Percentiles rank a stretch among this genome's conserved stretches.
These are phyloP conservation scores for Suillus subalutaceus DNA, from an alignment of 768 basidiomycete species.

Conservation along the genomic window DNA sequence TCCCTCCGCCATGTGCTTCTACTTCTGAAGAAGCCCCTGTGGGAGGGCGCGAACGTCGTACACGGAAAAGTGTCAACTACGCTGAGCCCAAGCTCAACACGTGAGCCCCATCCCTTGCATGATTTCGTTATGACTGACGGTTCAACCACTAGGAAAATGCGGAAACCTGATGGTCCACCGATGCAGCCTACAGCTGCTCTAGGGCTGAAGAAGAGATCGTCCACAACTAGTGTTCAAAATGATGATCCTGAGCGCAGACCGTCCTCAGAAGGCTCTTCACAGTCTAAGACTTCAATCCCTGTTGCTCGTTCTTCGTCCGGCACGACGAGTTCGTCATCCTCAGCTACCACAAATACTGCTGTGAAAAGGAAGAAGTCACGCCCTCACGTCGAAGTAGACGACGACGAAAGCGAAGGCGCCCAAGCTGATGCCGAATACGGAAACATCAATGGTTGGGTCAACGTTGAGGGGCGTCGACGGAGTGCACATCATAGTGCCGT, in stretches of 20 bases:
- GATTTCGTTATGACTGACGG: constrained; percentile 14
- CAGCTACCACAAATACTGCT: constrained; percentile 26
- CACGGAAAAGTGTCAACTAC: constrained; percentile 83
- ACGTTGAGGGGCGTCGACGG: constrained; percentile 59
- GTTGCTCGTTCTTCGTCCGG: constrained; percentile 40
- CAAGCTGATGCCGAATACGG: constrained; percentile 72
- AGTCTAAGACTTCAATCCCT: constrained; percentile 39
- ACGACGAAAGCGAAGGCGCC: constrained; percentile 69
- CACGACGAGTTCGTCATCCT: constrained; percentile 36
- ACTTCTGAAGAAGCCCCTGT: constrained; percentile 33
- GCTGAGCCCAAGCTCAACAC: constrained; percentile 88
- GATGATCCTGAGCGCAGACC: constrained; percentile 44
- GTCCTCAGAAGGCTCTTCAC: constrained; percentile 38
- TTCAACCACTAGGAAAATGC: constrained; percentile 70
- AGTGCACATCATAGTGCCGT: constrained; percentile 34
- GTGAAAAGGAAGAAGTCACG: constrained; percentile 59
- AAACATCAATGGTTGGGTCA: constrained; percentile 47
- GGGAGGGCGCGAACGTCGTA: constrained; percentile 51
- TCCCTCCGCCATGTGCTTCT: constrained; percentile 38
- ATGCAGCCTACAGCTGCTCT: constrained; percentile 34
- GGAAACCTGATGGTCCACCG: constrained; percentile 70
- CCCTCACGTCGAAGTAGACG: constrained; percentile 45
- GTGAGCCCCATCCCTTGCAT: constrained; percentile 44
- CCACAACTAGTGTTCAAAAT: constrained; percentile 34
- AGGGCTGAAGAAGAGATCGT: constrained; percentile 47